A percentile compares a stretch with the other conserved stretches of the same genome.
These are phyloP conservation scores for Penicillium sp. DNA, from an alignment of 2,329 filamentous ascomycete species.

Conservation along the genomic window DNA sequence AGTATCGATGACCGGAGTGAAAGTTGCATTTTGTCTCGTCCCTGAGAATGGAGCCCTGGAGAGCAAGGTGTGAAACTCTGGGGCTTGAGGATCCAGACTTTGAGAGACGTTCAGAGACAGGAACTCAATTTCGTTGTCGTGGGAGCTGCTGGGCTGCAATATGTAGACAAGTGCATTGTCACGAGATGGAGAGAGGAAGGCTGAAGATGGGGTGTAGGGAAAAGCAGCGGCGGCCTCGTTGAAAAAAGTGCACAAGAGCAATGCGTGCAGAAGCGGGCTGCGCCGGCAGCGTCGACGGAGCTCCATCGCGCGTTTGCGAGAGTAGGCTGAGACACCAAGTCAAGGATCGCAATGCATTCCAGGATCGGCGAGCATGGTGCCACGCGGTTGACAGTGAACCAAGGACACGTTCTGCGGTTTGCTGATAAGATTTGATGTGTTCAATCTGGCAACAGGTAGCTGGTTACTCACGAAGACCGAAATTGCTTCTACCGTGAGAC, in stretches of 20 bases:
- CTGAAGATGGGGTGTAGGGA: slow-evolving; percentile 71
- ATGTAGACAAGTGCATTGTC: slow-evolving; percentile 61
- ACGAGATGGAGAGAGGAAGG: slow-evolving; percentile 53
- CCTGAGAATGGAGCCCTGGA: slow-evolving; percentile 23
- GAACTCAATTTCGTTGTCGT: slow-evolving; percentile 47
- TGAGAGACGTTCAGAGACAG: slow-evolving; percentile 61
- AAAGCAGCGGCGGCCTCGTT: slow-evolving; percentile 39
- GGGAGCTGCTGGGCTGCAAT: slow-evolving; percentile 53
- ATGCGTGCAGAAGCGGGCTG: slow-evolving; percentile 8
- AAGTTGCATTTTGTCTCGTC: slow-evolving; percentile 54
- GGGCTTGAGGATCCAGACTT: slow-evolving; percentile 46
- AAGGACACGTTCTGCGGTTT: too few species aligned
- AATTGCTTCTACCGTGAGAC: too few species aligned
- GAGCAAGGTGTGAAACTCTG: slow-evolving; percentile 28
- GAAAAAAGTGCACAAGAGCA: slow-evolving; percentile 18
- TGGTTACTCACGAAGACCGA: too few species aligned
- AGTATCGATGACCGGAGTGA: slow-evolving; percentile 61
- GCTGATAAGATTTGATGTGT: background rate
- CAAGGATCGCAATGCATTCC: slow-evolving; percentile 19
- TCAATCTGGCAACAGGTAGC: too few species aligned
- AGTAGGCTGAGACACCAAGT: slow-evolving; percentile 19
- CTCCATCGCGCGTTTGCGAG: slow-evolving; percentile 13
- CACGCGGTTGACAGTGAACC: slow-evolving; percentile 16
- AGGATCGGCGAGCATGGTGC: slow-evolving; percentile 21
- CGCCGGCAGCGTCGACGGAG: slow-evolving; percentile 9